Percentiles rank a stretch among this genome's conserved stretches.
Evolutionary conservation across 257 asterid genomes (phyloP).

Genomic region (Plectranthus barbatus): DNA sequence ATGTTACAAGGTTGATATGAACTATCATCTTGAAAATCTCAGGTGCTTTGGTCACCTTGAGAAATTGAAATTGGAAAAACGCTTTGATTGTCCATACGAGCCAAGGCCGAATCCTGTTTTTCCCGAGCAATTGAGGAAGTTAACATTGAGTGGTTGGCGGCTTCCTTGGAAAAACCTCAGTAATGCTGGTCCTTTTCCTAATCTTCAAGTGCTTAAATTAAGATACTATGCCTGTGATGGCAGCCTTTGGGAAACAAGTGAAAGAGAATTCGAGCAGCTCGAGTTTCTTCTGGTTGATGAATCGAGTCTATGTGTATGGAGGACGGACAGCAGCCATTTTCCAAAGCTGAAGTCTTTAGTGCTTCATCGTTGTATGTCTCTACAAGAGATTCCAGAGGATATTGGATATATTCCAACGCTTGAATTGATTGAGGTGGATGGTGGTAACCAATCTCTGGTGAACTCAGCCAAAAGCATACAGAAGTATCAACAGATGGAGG

Average conservation of each 20-base stretch:
- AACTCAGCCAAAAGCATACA: not conserved
- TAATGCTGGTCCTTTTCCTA: not conserved
- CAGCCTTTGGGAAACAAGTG: not conserved
- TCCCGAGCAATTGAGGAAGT: not conserved
- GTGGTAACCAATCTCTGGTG: not conserved
- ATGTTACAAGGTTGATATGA: not conserved
- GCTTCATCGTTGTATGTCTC: not conserved
- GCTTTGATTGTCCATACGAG: not conserved
- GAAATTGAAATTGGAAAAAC: not conserved
- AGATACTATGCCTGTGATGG: not conserved
- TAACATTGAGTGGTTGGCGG: not conserved
- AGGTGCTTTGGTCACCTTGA: not conserved
- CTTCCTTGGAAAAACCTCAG: not conserved
- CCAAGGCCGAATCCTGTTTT: not conserved
- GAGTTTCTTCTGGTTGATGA: not conserved
- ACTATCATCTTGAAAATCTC: not conserved
- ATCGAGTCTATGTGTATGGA: not conserved
- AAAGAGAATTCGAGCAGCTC: not conserved
- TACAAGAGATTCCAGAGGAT: not conserved
- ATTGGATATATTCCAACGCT: not conserved
- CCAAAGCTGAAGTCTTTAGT: not conserved
- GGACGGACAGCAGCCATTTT: not conserved
- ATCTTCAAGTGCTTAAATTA: conserved; percentile 8
- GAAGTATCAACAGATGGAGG: not conserved
- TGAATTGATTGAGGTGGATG: not conserved